phyloP scores from a whole-genome alignment of 352 stramenopile genomes.

The Blastocystis sp. region DNA sequence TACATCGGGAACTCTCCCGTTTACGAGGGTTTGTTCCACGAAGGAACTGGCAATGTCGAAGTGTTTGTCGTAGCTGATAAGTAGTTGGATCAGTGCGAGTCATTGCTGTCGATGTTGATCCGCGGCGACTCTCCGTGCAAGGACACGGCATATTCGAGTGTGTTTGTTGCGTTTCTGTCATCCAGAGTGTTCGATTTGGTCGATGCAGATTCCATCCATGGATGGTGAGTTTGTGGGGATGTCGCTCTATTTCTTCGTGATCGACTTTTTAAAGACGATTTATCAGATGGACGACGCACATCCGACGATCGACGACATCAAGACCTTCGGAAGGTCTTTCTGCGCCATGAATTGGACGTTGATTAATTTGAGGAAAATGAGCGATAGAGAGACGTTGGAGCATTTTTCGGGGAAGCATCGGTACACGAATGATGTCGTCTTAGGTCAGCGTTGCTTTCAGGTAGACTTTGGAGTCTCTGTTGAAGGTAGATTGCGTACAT shows the following conservation, averaged over 20 bases:
- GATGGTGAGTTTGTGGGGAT: slow-evolving; percentile 40
- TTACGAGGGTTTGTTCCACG: slow-evolving; percentile 6
- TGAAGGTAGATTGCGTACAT: slow-evolving; percentile 15
- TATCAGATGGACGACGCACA: not conserved
- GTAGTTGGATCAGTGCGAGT: slow-evolving; percentile 39
- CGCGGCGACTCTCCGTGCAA: slow-evolving; percentile 22
- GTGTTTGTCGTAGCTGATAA: not conserved
- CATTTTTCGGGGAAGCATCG: not conserved
- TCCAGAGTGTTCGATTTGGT: slow-evolving; percentile 52
- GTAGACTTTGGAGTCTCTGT: not conserved
- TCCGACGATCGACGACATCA: slow-evolving; percentile 20
- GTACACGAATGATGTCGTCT: slow-evolving; percentile 28
- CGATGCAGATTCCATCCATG: slow-evolving; percentile 6
- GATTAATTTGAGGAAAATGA: not conserved
- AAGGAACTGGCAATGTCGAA: slow-evolving; percentile 47
- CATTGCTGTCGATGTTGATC: slow-evolving; percentile 4
- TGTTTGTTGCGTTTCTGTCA: not conserved
- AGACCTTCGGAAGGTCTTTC: slow-evolving; percentile 27
- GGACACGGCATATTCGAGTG: not conserved
- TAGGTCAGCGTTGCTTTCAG: slow-evolving; percentile 52
- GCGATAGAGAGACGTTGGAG: slow-evolving; percentile 1
- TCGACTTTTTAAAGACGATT: slow-evolving; percentile 31
- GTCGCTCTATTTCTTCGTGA: slow-evolving; percentile 50
- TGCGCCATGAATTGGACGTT: slow-evolving; percentile 17
- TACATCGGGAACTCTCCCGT: not conserved